phyloP scores from a whole-genome alignment of 305 asterid genomes.

The Plantago rigida region DNA sequence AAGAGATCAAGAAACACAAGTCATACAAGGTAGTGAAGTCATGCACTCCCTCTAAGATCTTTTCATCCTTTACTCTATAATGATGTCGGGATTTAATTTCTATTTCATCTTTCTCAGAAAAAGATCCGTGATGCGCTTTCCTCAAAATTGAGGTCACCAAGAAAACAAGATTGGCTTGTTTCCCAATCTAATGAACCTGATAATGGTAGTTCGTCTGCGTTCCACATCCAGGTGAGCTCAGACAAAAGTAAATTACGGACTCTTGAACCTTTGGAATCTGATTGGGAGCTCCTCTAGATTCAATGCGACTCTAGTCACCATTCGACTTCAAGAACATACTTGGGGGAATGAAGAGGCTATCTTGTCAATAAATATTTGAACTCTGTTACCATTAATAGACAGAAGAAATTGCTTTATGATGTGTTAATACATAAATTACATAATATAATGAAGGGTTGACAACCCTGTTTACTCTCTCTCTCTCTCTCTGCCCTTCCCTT shows the following conservation, averaged over 20 bases:
- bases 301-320: constrained; percentile 8
- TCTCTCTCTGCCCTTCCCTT: neutral
- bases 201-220: constrained; percentile 21
- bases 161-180: constrained; percentile 34
- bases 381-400: constrained; percentile 4
- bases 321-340: neutral
- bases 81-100: neutral
- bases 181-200: constrained; percentile 27
- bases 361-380: constrained; percentile 20
- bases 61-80: neutral
- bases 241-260: constrained; percentile 17
- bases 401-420: constrained; percentile 7
- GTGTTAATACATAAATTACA: constrained; percentile 13
- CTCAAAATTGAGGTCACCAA: constrained; percentile 44
- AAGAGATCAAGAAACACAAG: constrained; percentile 35
- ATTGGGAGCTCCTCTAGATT: constrained; percentile 70
- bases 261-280: constrained; percentile 43
- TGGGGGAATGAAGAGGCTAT: constrained; percentile 13
- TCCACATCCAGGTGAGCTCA: constrained; percentile 24
- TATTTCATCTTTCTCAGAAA: constrained; percentile 35
- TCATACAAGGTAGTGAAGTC: constrained; percentile 58
- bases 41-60: neutral
- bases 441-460: neutral
- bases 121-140: constrained; percentile 52
- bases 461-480: constrained; percentile 1